Evolutionary conservation across 305 asterid species (phyloP), one percentile per base, ranked within the genome.

Genomic region (Plantago coronopus): DNA sequence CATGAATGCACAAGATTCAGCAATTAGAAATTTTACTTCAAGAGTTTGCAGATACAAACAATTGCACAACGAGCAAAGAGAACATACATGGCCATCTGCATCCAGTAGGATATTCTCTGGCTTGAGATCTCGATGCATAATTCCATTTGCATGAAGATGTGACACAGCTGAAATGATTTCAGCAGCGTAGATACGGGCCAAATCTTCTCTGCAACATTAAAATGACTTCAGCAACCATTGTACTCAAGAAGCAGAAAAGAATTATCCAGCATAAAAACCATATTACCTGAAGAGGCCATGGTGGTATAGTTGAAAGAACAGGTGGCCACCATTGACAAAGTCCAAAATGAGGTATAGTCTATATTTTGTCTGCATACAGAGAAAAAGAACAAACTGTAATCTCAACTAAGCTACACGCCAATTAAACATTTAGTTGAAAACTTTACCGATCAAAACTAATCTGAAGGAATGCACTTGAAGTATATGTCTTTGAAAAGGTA

Each of bases 41-140:
- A 12, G 40, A 22, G 8, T 34, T 25, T 4, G 25, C 60, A 34
- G 46, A n/a, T 14, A 4, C 17, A 42, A 13, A 47, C 13, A 29
- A 34, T 19, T 57, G 51, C 19, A 46, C 38, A n/a, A 17, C 4
- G 23, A 15, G 20, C 29, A 54, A 6, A 55, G 51, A 61, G 55
- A 74, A 37, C 46, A 49, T 77, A 80, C 86, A 69, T 80, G 86
- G 69, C 86, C 86, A 61, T 80, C 83, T 53, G 68, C 76, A 67
- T 77, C 82, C 60, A 77, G 63, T 47, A 77, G 60, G 25, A 77
- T 70, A 54, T 77, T 77, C 71, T 77, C 82, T 3, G 82, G 82
- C 70, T 77, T 77, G 71, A 77, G 79, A 67, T 77, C 82, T 63
- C 83, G 69, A 57, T 78, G 83, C 83, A 78, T 78, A 62, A 78